Percentiles rank a stretch among this genome's conserved stretches.
Evolutionary conservation across 2,329 filamentous ascomycete species (phyloP).

Genomic region (Fusarium lateritium): DNA sequence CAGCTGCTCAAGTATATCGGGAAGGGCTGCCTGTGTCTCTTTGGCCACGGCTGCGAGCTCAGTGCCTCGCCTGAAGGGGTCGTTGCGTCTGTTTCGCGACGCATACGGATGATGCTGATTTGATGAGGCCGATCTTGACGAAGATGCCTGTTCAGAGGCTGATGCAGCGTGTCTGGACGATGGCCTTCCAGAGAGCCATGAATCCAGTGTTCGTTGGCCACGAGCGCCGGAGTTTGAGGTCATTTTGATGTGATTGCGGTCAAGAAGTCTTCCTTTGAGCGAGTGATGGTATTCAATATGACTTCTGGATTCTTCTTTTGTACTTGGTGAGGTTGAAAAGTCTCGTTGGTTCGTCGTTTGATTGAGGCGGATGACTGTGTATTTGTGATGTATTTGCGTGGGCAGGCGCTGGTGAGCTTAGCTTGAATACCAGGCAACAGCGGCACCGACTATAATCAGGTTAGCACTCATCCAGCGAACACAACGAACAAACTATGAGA

Average conservation of each 20-base stretch:
- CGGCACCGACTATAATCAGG: conserved; percentile 1
- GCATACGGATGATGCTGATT: conserved; percentile 20
- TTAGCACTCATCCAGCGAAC: conserved; percentile 8
- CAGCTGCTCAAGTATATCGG: conserved; percentile 61
- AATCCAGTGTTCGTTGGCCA: conserved; percentile 49
- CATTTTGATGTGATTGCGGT: conserved; percentile 12
- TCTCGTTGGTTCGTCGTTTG: background rate
- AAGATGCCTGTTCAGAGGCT: conserved; percentile 18
- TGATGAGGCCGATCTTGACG: conserved; percentile 30
- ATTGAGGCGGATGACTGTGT: background rate
- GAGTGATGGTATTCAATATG: background rate
- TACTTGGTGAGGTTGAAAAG: conserved; percentile 1
- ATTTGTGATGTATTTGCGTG: background rate
- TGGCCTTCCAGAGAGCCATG: conserved; percentile 44
- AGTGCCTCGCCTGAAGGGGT: conserved; percentile 39
- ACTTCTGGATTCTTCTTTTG: background rate
- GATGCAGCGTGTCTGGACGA: conserved; percentile 23
- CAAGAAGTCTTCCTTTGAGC: background rate
- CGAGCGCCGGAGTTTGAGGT: conserved; percentile 8
- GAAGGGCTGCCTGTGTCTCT: conserved; percentile 64
- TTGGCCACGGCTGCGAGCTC: conserved; percentile 59
- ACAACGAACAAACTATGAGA: conserved; percentile 11
- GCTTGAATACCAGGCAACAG: conserved; percentile 39
- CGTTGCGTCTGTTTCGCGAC: conserved; percentile 23
- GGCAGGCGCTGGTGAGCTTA: conserved; percentile 15